phyloP scores from a whole-genome alignment of 768 basidiomycete species.

The Sporobolomyces roseus region DNA sequence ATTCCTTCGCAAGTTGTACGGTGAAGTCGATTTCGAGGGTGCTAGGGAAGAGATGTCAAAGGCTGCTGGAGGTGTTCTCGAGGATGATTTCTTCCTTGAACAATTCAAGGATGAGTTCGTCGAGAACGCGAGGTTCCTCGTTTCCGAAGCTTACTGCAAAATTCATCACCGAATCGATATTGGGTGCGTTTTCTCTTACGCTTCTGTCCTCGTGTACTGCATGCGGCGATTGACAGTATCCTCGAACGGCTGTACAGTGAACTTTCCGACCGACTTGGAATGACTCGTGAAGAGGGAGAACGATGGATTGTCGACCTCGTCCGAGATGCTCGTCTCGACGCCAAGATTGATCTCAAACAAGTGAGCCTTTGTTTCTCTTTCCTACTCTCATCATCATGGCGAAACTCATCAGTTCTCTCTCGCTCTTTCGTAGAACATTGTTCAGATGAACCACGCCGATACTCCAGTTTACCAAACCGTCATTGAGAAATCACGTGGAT shows the following conservation, averaged over 20 bases:
- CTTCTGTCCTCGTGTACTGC: background rate
- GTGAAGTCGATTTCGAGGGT: conserved; percentile 93
- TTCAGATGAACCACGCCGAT: conserved; percentile 86
- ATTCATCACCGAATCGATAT: conserved; percentile 71
- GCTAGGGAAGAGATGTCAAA: conserved; percentile 62
- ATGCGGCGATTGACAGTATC: background rate
- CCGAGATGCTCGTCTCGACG: conserved; percentile 94
- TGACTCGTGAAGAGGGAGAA: conserved; percentile 91
- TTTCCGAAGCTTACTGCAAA: conserved; percentile 95
- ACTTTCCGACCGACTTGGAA: conserved; percentile 85
- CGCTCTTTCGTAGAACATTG: conserved; percentile 67
- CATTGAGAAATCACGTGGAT: conserved; percentile 89
- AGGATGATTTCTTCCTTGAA: conserved; percentile 88
- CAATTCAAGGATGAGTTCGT: conserved; percentile 90
- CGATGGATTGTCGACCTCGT: conserved; percentile 99
- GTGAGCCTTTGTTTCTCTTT: conserved; percentile 50
- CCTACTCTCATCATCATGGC: background rate
- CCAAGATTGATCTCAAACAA: conserved; percentile 96
- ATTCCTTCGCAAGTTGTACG: conserved; percentile 88
- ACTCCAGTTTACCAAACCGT: conserved; percentile 87
- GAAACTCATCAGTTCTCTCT: background rate
- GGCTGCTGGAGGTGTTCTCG: conserved; percentile 58
- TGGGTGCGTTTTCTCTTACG: conserved; percentile 43
- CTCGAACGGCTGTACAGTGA: conserved; percentile 56
- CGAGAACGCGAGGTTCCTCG: conserved; percentile 91